Evolutionary conservation across 2,329 filamentous ascomycete species (phyloP), one percentile per base, ranked within the genome.

Genomic region (Dactylellina sp.): DNA sequence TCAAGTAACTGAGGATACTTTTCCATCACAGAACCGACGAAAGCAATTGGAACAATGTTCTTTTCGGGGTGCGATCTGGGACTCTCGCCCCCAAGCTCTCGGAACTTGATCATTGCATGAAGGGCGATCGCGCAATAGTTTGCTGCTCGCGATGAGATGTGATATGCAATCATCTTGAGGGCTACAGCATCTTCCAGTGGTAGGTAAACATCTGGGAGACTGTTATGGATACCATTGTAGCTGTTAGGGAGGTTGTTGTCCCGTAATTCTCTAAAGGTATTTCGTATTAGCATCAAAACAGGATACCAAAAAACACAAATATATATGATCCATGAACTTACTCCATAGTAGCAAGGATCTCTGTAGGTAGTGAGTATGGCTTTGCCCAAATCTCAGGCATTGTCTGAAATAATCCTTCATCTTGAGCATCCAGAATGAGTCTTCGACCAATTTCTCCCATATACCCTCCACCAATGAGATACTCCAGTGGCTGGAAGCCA

Each of bases 381-480:
- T 40, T 37, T 9, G 49, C 25, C 70, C 70, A 74, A 2, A 42
- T 16, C 1, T 39, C 35, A 4, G 70, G 70, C 16, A 53, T 59
- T 5, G 20, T 9, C 3, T 25, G 11, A 7, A 74, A 57, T 7
- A 74, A 18, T 2, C 25, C 18, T 11, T 46, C 39, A 6, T 39
- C 6, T 46, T 16, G 28, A 16, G 46, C 6, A 56, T 66, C 70
- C 4, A 61, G 1, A 35, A 74, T 46, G 0, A 74, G 24, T 22
- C 56, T 56, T 28, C 89, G 84, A 76, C 84, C 86, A 50, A 90
- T 85, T 80, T 91, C 89, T 52, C 89, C 89, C 1, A 91, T 81
- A 78, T 91, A 90, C 77, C 86, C 87, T 37, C 89, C 89, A 76
- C 87, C 87, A 44, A 89, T 85, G 75, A 89, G 82, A 75, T 88